Base-by-base conservation (phyloP, 106 monocot genomes). In the Dendrobium huoshanense region DNA sequence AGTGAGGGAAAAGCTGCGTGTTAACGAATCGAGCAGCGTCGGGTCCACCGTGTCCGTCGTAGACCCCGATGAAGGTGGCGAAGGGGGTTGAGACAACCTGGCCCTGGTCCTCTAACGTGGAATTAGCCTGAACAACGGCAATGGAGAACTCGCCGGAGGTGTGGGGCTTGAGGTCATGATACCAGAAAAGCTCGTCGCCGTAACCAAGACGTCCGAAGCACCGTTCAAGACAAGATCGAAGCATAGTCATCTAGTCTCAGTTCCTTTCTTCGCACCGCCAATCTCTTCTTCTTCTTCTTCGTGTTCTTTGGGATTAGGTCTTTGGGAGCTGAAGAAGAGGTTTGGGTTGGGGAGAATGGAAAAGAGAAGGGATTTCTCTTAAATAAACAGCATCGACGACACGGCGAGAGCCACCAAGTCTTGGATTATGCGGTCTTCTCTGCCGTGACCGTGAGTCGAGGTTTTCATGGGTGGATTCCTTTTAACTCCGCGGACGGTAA, bases 11-110 rank as follows among this genome's bases (percentile, higher is more conserved):
- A 54, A 88, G 82, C 8, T 79, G 88, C 24, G 22, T 33, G 73
- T 82, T 88, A 64, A 88, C 83, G 80, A 88, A 88, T 33, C 88
- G 82, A 67, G 88, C 82, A 11, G 88, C 85, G 20, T 88, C 87
- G 49, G 85, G 76, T 37, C 87, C 87, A 9, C 87, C 87, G 44
- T 88, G 87, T 13, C 87, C 87, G 75, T 88, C 87, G 72, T 79
- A 88, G 75, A 88, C 87, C 33, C 87, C 87, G 78, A 88, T 73
- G 78, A 78, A 83, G 74, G 88, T 88, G 24, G 78, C 80, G 25
- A 80, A 82, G 72, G 85, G 83, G 33, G 79, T 77, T 47, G 85
- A 42, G 67, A 83, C 70, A 13, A 88, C 88, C 82, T 85, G 80
- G 16, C 72, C 88, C 75, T 88, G 88, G 59, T 88, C 88, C 80